Percentiles rank a stretch among this genome's conserved stretches.
Evolutionary conservation across 2,329 filamentous ascomycete genomes (phyloP).

Genomic region (Trichophyton mentagrophytes): DNA sequence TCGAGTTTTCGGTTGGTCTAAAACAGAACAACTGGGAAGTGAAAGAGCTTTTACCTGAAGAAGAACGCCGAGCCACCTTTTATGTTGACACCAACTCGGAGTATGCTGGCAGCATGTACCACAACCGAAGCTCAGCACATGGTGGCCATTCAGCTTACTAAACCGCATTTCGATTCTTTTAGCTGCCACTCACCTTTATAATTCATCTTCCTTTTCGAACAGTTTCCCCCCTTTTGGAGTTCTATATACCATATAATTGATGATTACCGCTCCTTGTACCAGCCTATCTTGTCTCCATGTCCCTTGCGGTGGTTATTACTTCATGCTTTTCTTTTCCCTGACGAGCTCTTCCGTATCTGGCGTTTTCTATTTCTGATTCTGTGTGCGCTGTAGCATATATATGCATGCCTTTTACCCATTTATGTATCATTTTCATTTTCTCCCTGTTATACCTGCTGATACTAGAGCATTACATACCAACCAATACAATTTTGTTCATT

Average conservation of each 20-base stretch:
- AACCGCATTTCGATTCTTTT: constrained; percentile 3
- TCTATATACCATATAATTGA: constrained; percentile 4
- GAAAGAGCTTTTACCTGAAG: constrained; percentile 75
- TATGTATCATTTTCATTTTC: neutral
- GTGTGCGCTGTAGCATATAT: neutral
- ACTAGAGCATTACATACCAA: neutral
- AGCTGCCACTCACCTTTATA: neutral
- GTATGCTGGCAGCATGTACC: constrained; percentile 34
- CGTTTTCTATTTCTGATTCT: constrained; percentile 1
- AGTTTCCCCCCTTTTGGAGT: neutral
- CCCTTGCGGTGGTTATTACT: neutral
- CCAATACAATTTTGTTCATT: neutral
- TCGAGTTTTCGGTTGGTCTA: constrained; percentile 93
- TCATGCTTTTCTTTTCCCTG: neutral
- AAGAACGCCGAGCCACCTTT: constrained; percentile 60
- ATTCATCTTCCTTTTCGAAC: neutral
- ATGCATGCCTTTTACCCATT: neutral
- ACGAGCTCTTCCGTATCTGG: neutral
- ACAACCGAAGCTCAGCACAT: constrained; percentile 28
- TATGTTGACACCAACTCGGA: constrained; percentile 49
- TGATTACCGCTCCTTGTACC: neutral
- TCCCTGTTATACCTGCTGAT: neutral
- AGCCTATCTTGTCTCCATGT: neutral
- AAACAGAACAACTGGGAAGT: constrained; percentile 98
- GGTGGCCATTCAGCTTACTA: constrained; percentile 26